These are phyloP conservation scores for Yarrowia sp. DNA, from an alignment of 805 yeast genomes.

Conservation along the genomic window DNA sequence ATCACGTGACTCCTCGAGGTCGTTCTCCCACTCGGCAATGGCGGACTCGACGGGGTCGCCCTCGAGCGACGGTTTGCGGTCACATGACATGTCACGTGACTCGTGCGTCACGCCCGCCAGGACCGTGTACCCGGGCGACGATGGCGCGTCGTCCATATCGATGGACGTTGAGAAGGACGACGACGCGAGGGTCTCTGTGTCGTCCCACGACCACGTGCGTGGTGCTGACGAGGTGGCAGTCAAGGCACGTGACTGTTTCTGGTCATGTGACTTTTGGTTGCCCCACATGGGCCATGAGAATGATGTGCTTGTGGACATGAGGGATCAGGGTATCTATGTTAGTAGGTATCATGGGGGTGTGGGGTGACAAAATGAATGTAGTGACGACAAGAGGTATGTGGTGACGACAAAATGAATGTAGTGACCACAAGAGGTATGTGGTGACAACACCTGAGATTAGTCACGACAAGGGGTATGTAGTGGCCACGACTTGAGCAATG, in stretches of 20 bases:
- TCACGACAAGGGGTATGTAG: too few relatives aligned
- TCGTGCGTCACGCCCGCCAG: not conserved
- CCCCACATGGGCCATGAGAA: slow-evolving; percentile 26
- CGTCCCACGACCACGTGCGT: not conserved
- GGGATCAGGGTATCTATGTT: not conserved
- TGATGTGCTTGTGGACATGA: not conserved
- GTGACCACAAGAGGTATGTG: too few relatives aligned
- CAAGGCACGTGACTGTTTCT: too few relatives aligned
- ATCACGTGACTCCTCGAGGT: not conserved
- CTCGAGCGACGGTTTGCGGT: slow-evolving; percentile 1
- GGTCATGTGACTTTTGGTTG: not conserved
- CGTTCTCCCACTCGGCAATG: slow-evolving; percentile 5
- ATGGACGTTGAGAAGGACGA: slow-evolving; percentile 1
- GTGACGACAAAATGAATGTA: too few relatives aligned
- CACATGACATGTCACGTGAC: too few relatives aligned
- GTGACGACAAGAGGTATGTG: too few relatives aligned
- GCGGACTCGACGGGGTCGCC: slow-evolving; percentile 12
- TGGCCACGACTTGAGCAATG: too few relatives aligned
- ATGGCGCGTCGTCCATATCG: slow-evolving; percentile 2
- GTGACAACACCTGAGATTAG: too few relatives aligned
- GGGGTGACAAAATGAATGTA: too few relatives aligned
- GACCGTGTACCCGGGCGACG: slow-evolving; percentile 3
- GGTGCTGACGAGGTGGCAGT: not conserved
- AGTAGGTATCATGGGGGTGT: not conserved
- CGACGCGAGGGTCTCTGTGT: not conserved